A percentile compares a stretch with the other conserved stretches of the same genome.
Evolutionary conservation across 306 rosid genomes (phyloP).

Genomic region (Leucaena leucocephala): DNA sequence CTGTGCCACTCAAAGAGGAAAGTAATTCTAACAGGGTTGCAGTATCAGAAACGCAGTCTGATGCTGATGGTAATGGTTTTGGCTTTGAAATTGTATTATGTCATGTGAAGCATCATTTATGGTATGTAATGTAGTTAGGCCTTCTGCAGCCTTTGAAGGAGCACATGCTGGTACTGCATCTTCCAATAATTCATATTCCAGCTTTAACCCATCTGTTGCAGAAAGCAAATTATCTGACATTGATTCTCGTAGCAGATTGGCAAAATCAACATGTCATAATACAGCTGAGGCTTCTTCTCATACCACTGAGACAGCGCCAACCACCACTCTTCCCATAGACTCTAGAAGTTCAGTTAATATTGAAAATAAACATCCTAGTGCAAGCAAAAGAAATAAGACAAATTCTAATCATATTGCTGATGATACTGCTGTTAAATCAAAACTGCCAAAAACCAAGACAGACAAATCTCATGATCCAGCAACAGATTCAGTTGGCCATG

Average conservation of each 20-base stretch:
- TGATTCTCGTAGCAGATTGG: conserved; percentile 39
- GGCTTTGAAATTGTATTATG: conserved; percentile 22
- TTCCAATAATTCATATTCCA: conserved; percentile 32
- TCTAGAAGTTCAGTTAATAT: conserved; percentile 36
- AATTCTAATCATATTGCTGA: conserved; percentile 41
- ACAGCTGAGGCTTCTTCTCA: conserved; percentile 26
- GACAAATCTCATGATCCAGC: conserved; percentile 44
- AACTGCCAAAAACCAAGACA: conserved; percentile 43
- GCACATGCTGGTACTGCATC: conserved; percentile 35
- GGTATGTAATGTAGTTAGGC: conserved; percentile 40
- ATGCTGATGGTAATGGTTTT: conserved; percentile 45
- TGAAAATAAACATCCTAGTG: conserved; percentile 41
- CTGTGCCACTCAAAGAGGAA: conserved; percentile 35
- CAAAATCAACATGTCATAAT: conserved; percentile 9
- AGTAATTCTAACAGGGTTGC: conserved; percentile 32
- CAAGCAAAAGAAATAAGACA: conserved; percentile 50
- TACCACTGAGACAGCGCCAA: conserved; percentile 29
- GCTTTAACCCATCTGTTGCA: conserved; percentile 40
- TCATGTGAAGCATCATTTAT: conserved; percentile 26
- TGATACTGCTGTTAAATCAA: conserved; percentile 44
- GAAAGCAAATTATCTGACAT: conserved; percentile 43
- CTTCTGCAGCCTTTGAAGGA: conserved; percentile 49
- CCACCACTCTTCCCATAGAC: conserved; percentile 28
- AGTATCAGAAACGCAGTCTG: conserved; percentile 33
- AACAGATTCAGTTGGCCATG: conserved; percentile 44